These are phyloP conservation scores for Ceratobasidium sp. DNA, from an alignment of 1,284 basidiomycete species.

Conservation along the genomic window DNA sequence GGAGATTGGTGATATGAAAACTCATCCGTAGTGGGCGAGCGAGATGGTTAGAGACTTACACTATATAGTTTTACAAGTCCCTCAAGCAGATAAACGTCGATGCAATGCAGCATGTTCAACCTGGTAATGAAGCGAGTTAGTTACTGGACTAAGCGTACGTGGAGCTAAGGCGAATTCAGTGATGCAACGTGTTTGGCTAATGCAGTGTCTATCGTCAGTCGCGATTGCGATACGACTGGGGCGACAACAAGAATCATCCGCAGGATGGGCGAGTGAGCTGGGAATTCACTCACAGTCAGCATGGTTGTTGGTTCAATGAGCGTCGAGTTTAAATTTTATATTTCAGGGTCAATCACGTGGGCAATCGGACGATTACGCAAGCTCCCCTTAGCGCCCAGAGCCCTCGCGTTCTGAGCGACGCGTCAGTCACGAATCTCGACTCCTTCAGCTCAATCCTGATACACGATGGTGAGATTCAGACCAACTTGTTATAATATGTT, in stretches of 20 bases:
- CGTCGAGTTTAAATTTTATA: constrained; percentile 25
- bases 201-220: constrained; percentile 46
- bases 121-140: not conserved
- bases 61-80: not conserved
- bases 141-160: not conserved
- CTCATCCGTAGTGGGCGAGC: constrained; percentile 28
- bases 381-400: constrained; percentile 11
- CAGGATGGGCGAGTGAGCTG: not conserved
- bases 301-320: constrained; percentile 1
- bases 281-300: constrained; percentile 6
- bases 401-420: constrained; percentile 43
- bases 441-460: constrained; percentile 6
- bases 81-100: not conserved
- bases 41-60: constrained; percentile 2
- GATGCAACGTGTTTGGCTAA: constrained; percentile 45
- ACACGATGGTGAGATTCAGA: constrained; percentile 36
- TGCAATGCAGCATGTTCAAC: not conserved
- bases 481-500: not conserved
- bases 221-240: constrained; percentile 44
- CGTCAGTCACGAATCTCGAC: constrained; percentile 36
- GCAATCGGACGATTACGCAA: constrained; percentile 11
- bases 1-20: constrained; percentile 38
- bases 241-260: constrained; percentile 43
- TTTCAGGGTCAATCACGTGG: constrained; percentile 21
- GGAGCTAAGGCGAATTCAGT: not conserved